Percentiles rank a stretch among this genome's conserved stretches.
Conservation (phyloP, 139 green algal species). For the Mychonastes homosphaera region DNA sequence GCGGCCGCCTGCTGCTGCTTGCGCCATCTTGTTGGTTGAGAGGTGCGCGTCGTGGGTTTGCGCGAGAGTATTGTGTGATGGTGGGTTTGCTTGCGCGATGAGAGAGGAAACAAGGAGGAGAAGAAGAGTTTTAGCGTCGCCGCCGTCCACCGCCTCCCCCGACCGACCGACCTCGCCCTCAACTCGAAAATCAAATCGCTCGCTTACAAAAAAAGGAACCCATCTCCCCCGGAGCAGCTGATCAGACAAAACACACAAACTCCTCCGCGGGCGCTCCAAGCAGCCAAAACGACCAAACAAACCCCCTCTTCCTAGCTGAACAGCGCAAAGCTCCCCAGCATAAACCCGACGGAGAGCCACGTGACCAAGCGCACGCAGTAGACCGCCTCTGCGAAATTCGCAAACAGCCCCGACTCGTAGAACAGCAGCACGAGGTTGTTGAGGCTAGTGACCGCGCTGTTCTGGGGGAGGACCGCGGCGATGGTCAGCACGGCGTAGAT, state of each 20-base stretch:
- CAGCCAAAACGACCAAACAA: neutral
- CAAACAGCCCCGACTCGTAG: slow-evolving; percentile 47
- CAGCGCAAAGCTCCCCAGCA: slow-evolving; percentile 21
- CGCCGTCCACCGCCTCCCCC: too few species aligned
- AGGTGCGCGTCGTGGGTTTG: too few species aligned
- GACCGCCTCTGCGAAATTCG: slow-evolving; percentile 51
- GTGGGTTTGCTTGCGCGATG: too few species aligned
- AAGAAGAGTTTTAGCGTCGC: too few species aligned
- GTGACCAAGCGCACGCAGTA: slow-evolving; percentile 47
- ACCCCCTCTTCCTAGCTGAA: neutral
- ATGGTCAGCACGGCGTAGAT: slow-evolving; percentile 44
- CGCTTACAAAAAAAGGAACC: neutral
- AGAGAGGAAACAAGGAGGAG: too few species aligned
- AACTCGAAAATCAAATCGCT: slow-evolving; percentile 3
- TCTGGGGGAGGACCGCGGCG: slow-evolving; percentile 44
- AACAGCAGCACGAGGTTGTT: slow-evolving; percentile 47
- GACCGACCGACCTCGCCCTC: slow-evolving; percentile 3
- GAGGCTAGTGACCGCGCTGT: slow-evolving; percentile 46
- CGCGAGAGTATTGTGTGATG: too few species aligned
- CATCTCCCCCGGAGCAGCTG: neutral
- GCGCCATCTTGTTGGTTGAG: too few species aligned
- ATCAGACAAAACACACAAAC: neutral
- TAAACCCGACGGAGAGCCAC: slow-evolving; percentile 43
- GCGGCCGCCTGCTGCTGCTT: too few species aligned
- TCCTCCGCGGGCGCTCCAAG: too few species aligned